Percentiles rank a stretch among this genome's conserved stretches.
phyloP scores from a whole-genome alignment of 2,329 filamentous ascomycete genomes.

The Colletotrichum plurivorum region DNA sequence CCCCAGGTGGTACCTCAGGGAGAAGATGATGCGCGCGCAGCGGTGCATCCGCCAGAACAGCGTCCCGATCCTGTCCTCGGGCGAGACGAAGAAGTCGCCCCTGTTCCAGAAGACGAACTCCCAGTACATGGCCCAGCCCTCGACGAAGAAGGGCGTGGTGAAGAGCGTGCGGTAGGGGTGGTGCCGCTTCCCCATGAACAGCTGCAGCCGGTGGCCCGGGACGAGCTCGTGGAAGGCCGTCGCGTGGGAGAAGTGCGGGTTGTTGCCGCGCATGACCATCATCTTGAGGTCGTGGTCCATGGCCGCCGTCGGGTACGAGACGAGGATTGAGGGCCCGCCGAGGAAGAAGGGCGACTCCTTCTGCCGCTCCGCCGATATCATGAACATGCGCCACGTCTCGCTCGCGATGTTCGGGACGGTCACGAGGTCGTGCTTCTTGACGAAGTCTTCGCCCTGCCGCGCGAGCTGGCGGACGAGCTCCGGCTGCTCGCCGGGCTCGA shows the following conservation, averaged over 20 bases:
- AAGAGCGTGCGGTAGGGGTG: conserved; percentile 67
- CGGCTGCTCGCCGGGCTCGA: conserved; percentile 67
- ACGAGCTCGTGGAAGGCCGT: conserved; percentile 75
- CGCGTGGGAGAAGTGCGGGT: conserved; percentile 68
- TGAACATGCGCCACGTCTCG: conserved; percentile 68
- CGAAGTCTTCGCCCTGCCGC: conserved; percentile 65
- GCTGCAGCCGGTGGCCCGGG: conserved; percentile 70
- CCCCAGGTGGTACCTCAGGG: conserved; percentile 70
- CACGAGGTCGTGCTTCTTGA: conserved; percentile 67
- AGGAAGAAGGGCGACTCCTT: conserved; percentile 73
- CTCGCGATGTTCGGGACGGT: conserved; percentile 68
- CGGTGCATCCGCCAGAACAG: conserved; percentile 76
- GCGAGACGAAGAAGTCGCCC: conserved; percentile 62
- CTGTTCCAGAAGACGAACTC: conserved; percentile 71
- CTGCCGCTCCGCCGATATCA: conserved; percentile 68
- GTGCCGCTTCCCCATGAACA: conserved; percentile 62
- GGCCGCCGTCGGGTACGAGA: conserved; percentile 67
- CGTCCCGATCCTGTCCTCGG: conserved; percentile 69
- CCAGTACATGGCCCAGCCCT: conserved; percentile 75
- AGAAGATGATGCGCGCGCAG: conserved; percentile 72
- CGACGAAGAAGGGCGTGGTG: conserved; percentile 70
- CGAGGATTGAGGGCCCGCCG: conserved; percentile 66
- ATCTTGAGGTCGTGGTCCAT: conserved; percentile 69
- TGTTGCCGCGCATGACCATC: conserved; percentile 74
- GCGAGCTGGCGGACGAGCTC: conserved; percentile 66